Evolutionary conservation across 2,329 filamentous ascomycete species (phyloP).

Genomic region (Neonectria punicea): DNA sequence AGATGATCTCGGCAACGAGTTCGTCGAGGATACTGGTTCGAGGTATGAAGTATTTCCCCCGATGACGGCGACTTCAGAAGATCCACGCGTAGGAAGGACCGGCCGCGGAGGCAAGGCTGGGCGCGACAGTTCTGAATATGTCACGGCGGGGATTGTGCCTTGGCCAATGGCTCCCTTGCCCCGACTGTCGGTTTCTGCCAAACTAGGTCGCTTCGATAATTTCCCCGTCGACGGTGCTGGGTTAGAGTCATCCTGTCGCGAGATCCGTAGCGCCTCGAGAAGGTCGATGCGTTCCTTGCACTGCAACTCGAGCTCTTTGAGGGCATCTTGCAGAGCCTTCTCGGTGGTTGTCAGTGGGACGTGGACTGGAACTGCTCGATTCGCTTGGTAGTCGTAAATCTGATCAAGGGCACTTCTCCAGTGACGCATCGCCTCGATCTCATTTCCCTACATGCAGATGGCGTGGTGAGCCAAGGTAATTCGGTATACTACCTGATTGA

Average conservation of each 20-base stretch:
- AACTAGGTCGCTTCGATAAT: conserved; percentile 34
- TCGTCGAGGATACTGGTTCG: conserved; percentile 24
- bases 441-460: conserved; percentile 74
- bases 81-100: conserved; percentile 63
- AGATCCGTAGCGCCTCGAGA: conserved; percentile 80
- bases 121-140: conserved; percentile 83
- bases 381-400: conserved; percentile 87
- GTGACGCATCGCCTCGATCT: conserved; percentile 87
- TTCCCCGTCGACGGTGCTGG: conserved; percentile 35
- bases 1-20: conserved; percentile 42
- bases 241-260: conserved; percentile 56
- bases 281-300: conserved; percentile 94
- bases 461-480: conserved; percentile 15
- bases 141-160: conserved; percentile 83
- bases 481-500: conserved; percentile 2
- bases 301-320: conserved; percentile 86
- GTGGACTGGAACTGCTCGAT: conserved; percentile 75
- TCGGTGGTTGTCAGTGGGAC: conserved; percentile 84
- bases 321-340: conserved; percentile 80
- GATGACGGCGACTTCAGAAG: conserved; percentile 59
- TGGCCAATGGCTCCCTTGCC: conserved; percentile 76
- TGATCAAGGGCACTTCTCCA: conserved; percentile 91
- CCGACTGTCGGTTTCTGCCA: conserved; percentile 33
- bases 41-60: conserved; percentile 44
- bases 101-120: conserved; percentile 69